Conservation (phyloP, 2,329 filamentous ascomycete species). For the Paecilomyces fulvus region DNA sequence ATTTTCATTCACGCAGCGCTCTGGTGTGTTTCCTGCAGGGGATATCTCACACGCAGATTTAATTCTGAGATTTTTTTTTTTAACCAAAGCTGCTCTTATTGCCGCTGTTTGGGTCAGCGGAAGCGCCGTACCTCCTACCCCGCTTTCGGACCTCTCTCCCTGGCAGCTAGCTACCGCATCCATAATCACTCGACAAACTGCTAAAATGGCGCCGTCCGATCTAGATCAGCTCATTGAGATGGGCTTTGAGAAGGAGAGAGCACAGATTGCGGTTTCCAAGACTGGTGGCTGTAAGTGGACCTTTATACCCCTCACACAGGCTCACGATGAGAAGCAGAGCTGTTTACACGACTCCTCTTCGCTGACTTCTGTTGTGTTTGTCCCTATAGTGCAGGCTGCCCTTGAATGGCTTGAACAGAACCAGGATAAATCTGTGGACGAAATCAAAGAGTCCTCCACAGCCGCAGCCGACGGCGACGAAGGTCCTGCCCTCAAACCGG, state of each 20-base stretch:
- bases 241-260: conserved; percentile 75
- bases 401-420: conserved; percentile 93
- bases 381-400: conserved; percentile 64
- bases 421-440: conserved; percentile 76
- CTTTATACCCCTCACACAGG: not conserved
- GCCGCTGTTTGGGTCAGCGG: not conserved
- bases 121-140: not conserved
- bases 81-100: not conserved
- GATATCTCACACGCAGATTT: not conserved
- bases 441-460: conserved; percentile 55
- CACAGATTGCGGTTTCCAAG: conserved; percentile 76
- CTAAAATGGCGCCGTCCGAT: conserved; percentile 40
- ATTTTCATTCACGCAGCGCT: not conserved
- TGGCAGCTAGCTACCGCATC: not conserved
- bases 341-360: conserved; percentile 2
- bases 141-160: not conserved
- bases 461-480: conserved; percentile 48
- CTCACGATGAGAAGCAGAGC: not conserved
- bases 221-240: conserved; percentile 55
- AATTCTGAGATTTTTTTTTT: not conserved
- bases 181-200: not conserved
- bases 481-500: conserved; percentile 59
- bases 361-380: conserved; percentile 8
- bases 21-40: not conserved
- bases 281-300: conserved; percentile 61